phyloP scores from a whole-genome alignment of 371 early-diverging fungal species.

The Amoeboaphelidium protococcarum region DNA sequence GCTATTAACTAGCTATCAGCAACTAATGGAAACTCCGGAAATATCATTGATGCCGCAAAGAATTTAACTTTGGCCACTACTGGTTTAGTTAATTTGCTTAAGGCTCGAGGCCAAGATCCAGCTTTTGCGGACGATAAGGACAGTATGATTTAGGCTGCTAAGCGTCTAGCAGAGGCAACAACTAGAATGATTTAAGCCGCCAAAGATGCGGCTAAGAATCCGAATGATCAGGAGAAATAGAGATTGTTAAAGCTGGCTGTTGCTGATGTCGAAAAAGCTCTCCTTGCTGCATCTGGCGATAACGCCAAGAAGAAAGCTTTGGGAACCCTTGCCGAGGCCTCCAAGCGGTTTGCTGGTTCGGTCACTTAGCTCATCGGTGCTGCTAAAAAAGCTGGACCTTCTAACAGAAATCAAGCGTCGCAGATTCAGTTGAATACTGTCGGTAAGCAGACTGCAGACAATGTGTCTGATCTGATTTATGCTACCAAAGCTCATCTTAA shows the following conservation, averaged over 20 bases:
- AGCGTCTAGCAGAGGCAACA: slow-evolving; percentile 12
- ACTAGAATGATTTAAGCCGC: slow-evolving; percentile 17
- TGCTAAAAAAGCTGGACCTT: slow-evolving; percentile 9
- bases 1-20: neutral
- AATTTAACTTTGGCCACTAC: neutral
- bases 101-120: neutral
- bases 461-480: slow-evolving; percentile 6
- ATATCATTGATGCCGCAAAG: neutral
- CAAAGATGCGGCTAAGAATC: slow-evolving; percentile 13
- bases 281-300: slow-evolving; percentile 9
- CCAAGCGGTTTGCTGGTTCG: slow-evolving; percentile 10
- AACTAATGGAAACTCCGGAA: neutral
- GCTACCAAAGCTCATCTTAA: slow-evolving; percentile 6
- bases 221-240: slow-evolving; percentile 6
- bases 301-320: slow-evolving; percentile 10
- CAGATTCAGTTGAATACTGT: slow-evolving; percentile 16
- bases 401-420: slow-evolving; percentile 17
- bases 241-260: slow-evolving; percentile 9
- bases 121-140: neutral
- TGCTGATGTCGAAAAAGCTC: slow-evolving; percentile 6
- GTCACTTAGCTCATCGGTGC: slow-evolving; percentile 15
- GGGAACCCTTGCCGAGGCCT: slow-evolving; percentile 10
- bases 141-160: slow-evolving; percentile 1
- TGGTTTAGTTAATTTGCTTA: neutral
- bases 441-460: slow-evolving; percentile 8